Percentiles rank a stretch among this genome's conserved stretches.
These are phyloP conservation scores for Fomitiporia mediterranea DNA, from an alignment of 1,284 basidiomycete species.

Conservation along the genomic window DNA sequence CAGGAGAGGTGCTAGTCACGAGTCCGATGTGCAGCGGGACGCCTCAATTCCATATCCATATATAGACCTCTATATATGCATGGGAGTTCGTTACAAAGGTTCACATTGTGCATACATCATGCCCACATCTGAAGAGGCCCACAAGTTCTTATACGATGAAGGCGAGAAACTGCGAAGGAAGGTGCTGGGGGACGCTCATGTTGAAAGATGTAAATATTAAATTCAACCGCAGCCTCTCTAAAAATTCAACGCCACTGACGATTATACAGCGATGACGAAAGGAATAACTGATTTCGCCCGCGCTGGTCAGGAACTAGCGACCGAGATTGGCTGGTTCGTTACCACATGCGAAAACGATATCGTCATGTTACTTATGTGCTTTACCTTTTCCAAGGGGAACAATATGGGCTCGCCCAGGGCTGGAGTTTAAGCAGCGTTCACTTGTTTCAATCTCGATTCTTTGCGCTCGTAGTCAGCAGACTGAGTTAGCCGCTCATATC, in stretches of 20 bases:
- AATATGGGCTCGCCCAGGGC: slow-evolving; percentile 19
- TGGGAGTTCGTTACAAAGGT: no score
- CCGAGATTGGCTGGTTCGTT: slow-evolving; percentile 17
- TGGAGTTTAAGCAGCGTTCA: slow-evolving; percentile 16
- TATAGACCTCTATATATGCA: no score
- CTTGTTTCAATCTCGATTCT: slow-evolving; percentile 15
- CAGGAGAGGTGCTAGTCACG: slow-evolving; percentile 2
- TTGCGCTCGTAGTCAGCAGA: slow-evolving; percentile 13
- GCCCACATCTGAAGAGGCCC: slow-evolving; percentile 15
- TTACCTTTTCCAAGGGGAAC: slow-evolving; percentile 12
- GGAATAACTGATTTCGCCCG: slow-evolving; percentile 15
- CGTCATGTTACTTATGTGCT: not conserved
- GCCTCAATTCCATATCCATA: no score
- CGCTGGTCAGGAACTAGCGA: slow-evolving; percentile 18
- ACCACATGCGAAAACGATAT: not conserved
- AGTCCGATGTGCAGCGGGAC: not conserved
- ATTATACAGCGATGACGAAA: slow-evolving; percentile 4
- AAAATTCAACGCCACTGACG: not conserved
- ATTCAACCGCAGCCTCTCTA: not conserved
- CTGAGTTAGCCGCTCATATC: slow-evolving; percentile 15
- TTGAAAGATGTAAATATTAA: slow-evolving; percentile 12
- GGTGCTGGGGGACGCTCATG: slow-evolving; percentile 19
- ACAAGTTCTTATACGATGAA: slow-evolving; percentile 16
- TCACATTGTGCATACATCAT: not conserved
- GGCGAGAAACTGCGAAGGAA: slow-evolving; percentile 19